Evolutionary conservation across 495 filamentous ascomycete genomes (phyloP).

Genomic region (Penicillium roqueforti): DNA sequence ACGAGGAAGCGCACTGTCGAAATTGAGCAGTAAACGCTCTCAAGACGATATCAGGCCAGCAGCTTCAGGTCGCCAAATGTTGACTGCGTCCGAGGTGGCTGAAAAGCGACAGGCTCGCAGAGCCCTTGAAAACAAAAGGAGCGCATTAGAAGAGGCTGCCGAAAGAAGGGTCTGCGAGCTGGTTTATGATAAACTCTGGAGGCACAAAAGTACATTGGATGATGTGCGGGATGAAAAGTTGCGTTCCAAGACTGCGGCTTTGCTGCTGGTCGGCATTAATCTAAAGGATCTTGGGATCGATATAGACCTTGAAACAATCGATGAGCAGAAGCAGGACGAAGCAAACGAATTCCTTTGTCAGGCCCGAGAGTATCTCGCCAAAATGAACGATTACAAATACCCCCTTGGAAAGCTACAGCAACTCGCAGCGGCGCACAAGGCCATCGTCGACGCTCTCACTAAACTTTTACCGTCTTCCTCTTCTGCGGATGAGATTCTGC

Average conservation of each 20-base stretch:
- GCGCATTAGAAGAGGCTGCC: conserved; percentile 84
- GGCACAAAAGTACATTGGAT: conserved; percentile 87
- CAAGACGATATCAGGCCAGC: conserved; percentile 27
- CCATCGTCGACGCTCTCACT: conserved; percentile 84
- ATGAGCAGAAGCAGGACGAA: conserved; percentile 61
- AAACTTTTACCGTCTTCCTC: conserved; percentile 77
- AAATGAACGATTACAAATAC: conserved; percentile 83
- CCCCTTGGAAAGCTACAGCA: conserved; percentile 89
- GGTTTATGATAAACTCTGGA: conserved; percentile 83
- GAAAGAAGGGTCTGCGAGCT: conserved; percentile 83
- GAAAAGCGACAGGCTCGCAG: conserved; percentile 74
- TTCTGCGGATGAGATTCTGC: conserved; percentile 93
- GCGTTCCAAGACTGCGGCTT: conserved; percentile 86
- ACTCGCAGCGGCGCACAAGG: conserved; percentile 84
- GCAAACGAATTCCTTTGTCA: conserved; percentile 67
- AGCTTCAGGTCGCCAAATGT: conserved; percentile 73
- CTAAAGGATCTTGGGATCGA: conserved; percentile 82
- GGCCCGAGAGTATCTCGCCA: conserved; percentile 67
- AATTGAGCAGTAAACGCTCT: conserved; percentile 22
- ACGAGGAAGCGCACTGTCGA: conserved; percentile 20
- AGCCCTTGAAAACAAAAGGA: conserved; percentile 68
- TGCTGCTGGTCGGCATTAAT: conserved; percentile 85
- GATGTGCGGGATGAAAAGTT: conserved; percentile 94
- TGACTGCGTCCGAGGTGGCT: conserved; percentile 80
- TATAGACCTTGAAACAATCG: conserved; percentile 48